These are phyloP conservation scores for Scedosporium minutisporum DNA, from an alignment of 2,329 filamentous ascomycete species.

Conservation along the genomic window DNA sequence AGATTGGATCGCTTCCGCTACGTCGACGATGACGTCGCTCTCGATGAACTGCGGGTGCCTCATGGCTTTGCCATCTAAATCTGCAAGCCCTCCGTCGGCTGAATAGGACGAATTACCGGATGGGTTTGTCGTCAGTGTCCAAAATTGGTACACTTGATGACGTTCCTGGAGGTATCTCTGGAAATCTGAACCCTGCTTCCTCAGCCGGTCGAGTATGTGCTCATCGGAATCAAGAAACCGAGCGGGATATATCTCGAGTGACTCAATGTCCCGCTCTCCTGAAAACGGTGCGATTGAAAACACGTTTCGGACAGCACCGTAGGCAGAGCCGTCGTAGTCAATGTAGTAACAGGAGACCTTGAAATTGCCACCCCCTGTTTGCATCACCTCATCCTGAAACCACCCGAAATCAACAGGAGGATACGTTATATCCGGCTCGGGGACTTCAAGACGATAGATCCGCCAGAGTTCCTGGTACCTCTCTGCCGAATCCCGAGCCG, in stretches of 20 bases:
- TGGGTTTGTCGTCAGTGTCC: constrained; percentile 78
- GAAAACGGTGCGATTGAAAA: constrained; percentile 67
- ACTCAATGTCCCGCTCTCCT: constrained; percentile 73
- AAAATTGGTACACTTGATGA: constrained; percentile 72
- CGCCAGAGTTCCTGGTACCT: constrained; percentile 30
- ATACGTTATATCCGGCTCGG: constrained; percentile 26
- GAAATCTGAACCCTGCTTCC: constrained; percentile 78
- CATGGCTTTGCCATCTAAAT: constrained; percentile 68
- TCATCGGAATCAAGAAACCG: constrained; percentile 67
- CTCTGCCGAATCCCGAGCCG: constrained; percentile 21
- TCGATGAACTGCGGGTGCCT: constrained; percentile 82
- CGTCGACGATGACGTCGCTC: constrained; percentile 61
- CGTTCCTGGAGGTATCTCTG: constrained; percentile 68
- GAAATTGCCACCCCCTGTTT: not conserved
- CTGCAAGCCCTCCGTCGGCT: constrained; percentile 79
- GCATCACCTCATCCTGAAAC: not conserved
- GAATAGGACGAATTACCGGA: constrained; percentile 66
- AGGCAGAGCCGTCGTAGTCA: constrained; percentile 80
- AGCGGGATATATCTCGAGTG: constrained; percentile 65
- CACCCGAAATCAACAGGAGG: constrained; percentile 24
- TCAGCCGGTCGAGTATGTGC: constrained; percentile 53
- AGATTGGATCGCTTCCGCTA: constrained; percentile 47
- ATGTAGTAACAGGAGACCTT: constrained; percentile 45
- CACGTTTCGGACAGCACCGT: constrained; percentile 63
- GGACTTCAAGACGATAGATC: constrained; percentile 22